Evolutionary conservation across 2,329 filamentous ascomycete species (phyloP), one percentile per base, ranked within the genome.

Genomic region (Penicillium sp.): DNA sequence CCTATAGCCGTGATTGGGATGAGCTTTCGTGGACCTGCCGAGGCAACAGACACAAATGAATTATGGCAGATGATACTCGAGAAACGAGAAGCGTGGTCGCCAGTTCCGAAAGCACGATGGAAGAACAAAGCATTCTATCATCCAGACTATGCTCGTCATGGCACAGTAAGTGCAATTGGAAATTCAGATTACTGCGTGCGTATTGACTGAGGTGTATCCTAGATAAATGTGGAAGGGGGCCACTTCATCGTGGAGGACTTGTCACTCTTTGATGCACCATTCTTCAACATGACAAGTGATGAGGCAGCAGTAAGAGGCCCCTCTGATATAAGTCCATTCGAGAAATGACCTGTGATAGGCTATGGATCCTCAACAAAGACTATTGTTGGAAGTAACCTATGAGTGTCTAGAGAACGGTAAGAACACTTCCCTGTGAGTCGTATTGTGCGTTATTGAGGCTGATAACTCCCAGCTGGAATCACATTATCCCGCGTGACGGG

Each of bases 221-320:
- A 71, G 69, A 65, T 66, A 19, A 69, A 71, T 22, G 69, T 70
- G 11, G 39, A 66, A 47, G 67, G 66, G 0, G 70, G 67, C 0
- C 66, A 70, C 43, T 72, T 72, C 33, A 33, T 72, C 4, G 33
- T 56, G 13, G 66, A 73, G 19, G 69, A 73, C 49, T 18, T 71
- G 10, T 62, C 60, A 2, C 14, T 60, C 1, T 74, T 76, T 24
- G 73, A 77, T 57, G 72, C 73, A 1, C 60, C 70, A 0, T 76
- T 77, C 51, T 76, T 76, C 53, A 70, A 71, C 41, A 71, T 76
- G 58, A 68, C 67, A 13, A 60, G 64, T 3, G 63, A 73, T 14
- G 71, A 73, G 49, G 72, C 71, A 10, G 62, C 66, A n/a, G 68
- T 69, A 50, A 36, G 66, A 54, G 27, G 5, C 2, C 10, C n/a